These are phyloP conservation scores for Cubamyces lactineus DNA, from an alignment of 768 basidiomycete species.

Conservation along the genomic window DNA sequence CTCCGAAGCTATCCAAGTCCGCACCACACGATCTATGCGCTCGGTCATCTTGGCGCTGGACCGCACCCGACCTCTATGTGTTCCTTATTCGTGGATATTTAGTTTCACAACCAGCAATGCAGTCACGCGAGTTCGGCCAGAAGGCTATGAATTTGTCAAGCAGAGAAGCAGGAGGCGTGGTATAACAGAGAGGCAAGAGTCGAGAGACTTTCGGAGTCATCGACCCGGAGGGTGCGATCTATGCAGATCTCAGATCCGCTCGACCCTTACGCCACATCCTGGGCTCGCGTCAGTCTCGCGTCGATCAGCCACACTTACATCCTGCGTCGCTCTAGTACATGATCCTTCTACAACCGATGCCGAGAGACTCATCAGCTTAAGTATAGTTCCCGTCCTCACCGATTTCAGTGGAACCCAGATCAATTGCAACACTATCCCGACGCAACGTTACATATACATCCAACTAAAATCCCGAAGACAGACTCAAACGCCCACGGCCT, in stretches of 20 bases:
- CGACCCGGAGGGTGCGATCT: constrained; percentile 1
- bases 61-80: background rate
- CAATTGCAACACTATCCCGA: too few species aligned
- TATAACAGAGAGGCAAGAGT: background rate
- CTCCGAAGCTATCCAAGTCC: constrained; percentile 73
- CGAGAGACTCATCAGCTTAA: too few species aligned
- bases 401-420: background rate
- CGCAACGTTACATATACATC: background rate
- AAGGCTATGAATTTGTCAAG: too few species aligned
- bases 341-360: too few species aligned
- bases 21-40: constrained; percentile 54
- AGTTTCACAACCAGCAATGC: background rate
- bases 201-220: background rate
- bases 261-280: background rate
- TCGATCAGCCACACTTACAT: background rate
- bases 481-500: background rate
- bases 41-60: constrained; percentile 39
- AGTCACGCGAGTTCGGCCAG: too few species aligned
- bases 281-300: background rate
- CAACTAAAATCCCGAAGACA: background rate
- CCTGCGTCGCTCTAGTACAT: too few species aligned
- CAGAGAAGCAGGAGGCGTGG: background rate
- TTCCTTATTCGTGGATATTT: background rate
- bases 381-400: too few species aligned
- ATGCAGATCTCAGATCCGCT: constrained; percentile 1